phyloP scores from a whole-genome alignment of 768 basidiomycete genomes.

The Collybia sordida region DNA sequence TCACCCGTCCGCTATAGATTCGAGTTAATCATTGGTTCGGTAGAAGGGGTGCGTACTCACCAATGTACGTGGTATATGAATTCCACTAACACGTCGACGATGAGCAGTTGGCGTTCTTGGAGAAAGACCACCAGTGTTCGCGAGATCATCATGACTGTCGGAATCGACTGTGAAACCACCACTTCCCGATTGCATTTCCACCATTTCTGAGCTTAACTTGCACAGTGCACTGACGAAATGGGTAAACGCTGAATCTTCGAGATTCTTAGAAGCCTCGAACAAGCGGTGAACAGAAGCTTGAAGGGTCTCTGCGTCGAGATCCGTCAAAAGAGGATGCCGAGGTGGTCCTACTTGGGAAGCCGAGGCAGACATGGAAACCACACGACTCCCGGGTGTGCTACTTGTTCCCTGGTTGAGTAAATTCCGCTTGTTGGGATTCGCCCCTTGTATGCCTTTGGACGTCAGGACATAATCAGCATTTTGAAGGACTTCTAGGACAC shows the following conservation, averaged over 20 bases:
- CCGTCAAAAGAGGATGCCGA: constrained; percentile 64
- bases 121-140: constrained; percentile 33
- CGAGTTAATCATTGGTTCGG: background rate
- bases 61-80: constrained; percentile 77
- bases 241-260: constrained; percentile 82
- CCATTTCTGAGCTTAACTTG: constrained; percentile 88
- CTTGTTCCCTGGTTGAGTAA: constrained; percentile 29
- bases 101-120: constrained; percentile 45
- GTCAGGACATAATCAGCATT: constrained; percentile 92
- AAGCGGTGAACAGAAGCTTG: constrained; percentile 74
- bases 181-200: constrained; percentile 74
- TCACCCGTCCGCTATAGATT: constrained; percentile 80
- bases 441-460: constrained; percentile 45
- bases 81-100: constrained; percentile 81
- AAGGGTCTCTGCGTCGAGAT: constrained; percentile 75
- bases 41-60: constrained; percentile 39
- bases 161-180: constrained; percentile 27
- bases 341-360: constrained; percentile 21
- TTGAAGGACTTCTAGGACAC: constrained; percentile 86
- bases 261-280: constrained; percentile 81
- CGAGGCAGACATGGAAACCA: constrained; percentile 31
- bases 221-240: constrained; percentile 79
- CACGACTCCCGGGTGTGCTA: constrained; percentile 32
- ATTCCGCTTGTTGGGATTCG: constrained; percentile 30
- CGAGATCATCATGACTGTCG: constrained; percentile 41